These are phyloP conservation scores for Saksenaea oblongispora DNA, from an alignment of 371 early-diverging fungal species.

Conservation along the genomic window DNA sequence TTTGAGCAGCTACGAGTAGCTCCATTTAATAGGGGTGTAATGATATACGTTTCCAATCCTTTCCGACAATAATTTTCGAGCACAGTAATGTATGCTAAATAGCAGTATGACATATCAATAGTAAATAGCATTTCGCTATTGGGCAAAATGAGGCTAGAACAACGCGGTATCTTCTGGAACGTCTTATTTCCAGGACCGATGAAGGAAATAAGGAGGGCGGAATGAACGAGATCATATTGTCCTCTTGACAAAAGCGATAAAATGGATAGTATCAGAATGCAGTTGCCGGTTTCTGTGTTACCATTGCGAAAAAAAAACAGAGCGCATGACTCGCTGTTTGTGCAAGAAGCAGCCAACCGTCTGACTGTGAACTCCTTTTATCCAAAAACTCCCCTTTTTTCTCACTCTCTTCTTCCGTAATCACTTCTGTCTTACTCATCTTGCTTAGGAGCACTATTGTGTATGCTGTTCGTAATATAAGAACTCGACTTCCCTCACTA, in stretches of 20 bases:
- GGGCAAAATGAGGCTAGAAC: no score
- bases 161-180: no score
- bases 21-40: neutral
- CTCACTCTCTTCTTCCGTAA: slow-evolving; percentile 1
- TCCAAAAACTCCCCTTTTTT: slow-evolving; percentile 4
- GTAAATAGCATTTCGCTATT: no score
- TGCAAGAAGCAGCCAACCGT: slow-evolving; percentile 5
- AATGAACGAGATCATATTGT: neutral
- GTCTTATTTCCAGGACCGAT: neutral
- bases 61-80: neutral
- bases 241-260: neutral
- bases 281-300: neutral
- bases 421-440: neutral
- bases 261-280: neutral
- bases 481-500: neutral
- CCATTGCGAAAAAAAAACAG: neutral
- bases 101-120: neutral
- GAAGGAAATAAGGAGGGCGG: neutral
- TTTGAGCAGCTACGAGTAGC: neutral
- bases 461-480: slow-evolving; percentile 3
- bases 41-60: neutral
- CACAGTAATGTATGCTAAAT: neutral
- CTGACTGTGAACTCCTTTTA: slow-evolving; percentile 6
- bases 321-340: slow-evolving; percentile 7
- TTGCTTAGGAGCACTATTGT: neutral